phyloP scores from a whole-genome alignment of 768 basidiomycete species.

The Hortiboletus flavorubellus region DNA sequence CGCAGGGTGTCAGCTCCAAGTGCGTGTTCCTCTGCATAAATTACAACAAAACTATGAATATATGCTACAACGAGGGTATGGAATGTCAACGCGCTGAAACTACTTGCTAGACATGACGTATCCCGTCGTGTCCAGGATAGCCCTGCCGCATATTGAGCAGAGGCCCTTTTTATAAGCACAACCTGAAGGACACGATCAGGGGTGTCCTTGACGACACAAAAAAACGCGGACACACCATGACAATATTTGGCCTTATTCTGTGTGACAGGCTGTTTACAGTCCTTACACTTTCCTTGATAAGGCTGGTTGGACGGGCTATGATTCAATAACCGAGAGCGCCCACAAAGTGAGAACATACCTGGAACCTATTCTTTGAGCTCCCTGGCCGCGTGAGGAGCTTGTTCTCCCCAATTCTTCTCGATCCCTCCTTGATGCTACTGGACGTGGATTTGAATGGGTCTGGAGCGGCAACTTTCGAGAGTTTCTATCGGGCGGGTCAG shows the following conservation, averaged over 20 bases:
- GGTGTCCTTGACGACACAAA: neutral
- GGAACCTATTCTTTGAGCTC: slow-evolving; percentile 72
- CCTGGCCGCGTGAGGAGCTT: slow-evolving; percentile 72
- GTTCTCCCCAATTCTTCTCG: slow-evolving; percentile 81
- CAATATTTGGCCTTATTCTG: slow-evolving; percentile 90
- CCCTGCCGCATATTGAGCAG: slow-evolving; percentile 85
- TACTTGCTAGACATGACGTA: slow-evolving; percentile 87
- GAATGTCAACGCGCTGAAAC: neutral
- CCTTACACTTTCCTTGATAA: slow-evolving; percentile 84
- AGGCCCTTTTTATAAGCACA: slow-evolving; percentile 87
- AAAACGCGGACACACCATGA: slow-evolving; percentile 54
- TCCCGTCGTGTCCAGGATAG: slow-evolving; percentile 78
- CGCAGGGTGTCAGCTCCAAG: neutral
- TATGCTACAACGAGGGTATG: slow-evolving; percentile 27
- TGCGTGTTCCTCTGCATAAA: neutral
- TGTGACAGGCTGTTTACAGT: slow-evolving; percentile 79
- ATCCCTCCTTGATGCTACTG: slow-evolving; percentile 71
- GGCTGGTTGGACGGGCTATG: slow-evolving; percentile 45
- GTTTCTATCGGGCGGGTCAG: slow-evolving; percentile 54
- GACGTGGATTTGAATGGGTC: slow-evolving; percentile 81
- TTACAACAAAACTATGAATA: slow-evolving; percentile 11
- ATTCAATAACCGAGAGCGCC: slow-evolving; percentile 1
- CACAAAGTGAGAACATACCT: slow-evolving; percentile 44
- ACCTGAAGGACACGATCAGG: slow-evolving; percentile 41
- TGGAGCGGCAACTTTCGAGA: slow-evolving; percentile 85